Conservation (phyloP, 2,329 filamentous ascomycete species). For the Claviceps humidiphila region DNA sequence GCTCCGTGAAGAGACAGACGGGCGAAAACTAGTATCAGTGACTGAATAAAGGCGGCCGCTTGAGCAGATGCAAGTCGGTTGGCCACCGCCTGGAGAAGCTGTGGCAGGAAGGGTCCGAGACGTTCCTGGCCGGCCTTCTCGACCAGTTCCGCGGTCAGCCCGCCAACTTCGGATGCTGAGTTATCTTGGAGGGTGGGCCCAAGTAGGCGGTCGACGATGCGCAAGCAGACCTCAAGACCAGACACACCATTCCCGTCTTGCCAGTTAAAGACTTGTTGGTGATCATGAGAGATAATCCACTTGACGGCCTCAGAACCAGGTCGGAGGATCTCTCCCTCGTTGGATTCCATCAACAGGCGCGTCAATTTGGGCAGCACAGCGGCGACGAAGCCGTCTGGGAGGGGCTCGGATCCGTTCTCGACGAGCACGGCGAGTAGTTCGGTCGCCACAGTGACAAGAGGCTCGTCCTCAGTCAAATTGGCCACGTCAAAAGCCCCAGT, state of each 20-base stretch:
- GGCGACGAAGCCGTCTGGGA: slow-evolving; percentile 75
- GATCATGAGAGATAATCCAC: slow-evolving; percentile 80
- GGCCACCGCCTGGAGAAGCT: slow-evolving; percentile 81
- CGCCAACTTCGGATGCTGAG: slow-evolving; percentile 89
- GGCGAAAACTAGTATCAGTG: slow-evolving; percentile 87
- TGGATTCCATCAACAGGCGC: slow-evolving; percentile 65
- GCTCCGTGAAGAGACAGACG: slow-evolving; percentile 75
- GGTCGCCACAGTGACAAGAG: slow-evolving; percentile 73
- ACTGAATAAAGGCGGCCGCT: slow-evolving; percentile 85
- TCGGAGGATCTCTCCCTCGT: slow-evolving; percentile 79
- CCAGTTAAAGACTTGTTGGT: slow-evolving; percentile 81
- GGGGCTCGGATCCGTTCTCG: slow-evolving; percentile 69
- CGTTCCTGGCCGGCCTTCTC: slow-evolving; percentile 89
- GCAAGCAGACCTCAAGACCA: slow-evolving; percentile 76
- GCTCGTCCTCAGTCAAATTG: slow-evolving; percentile 70
- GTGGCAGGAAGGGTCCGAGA: slow-evolving; percentile 77
- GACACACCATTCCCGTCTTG: slow-evolving; percentile 66
- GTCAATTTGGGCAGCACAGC: slow-evolving; percentile 80
- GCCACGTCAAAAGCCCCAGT: slow-evolving; percentile 84
- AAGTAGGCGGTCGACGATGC: slow-evolving; percentile 84
- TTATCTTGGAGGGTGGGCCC: slow-evolving; percentile 79
- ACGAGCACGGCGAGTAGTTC: slow-evolving; percentile 72
- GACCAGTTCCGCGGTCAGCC: slow-evolving; percentile 84
- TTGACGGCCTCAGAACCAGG: slow-evolving; percentile 77
- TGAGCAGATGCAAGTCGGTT: slow-evolving; percentile 70